These are phyloP conservation scores for Penicillium sp. DNA, from an alignment of 2,329 filamentous ascomycete species.

Conservation along the genomic window DNA sequence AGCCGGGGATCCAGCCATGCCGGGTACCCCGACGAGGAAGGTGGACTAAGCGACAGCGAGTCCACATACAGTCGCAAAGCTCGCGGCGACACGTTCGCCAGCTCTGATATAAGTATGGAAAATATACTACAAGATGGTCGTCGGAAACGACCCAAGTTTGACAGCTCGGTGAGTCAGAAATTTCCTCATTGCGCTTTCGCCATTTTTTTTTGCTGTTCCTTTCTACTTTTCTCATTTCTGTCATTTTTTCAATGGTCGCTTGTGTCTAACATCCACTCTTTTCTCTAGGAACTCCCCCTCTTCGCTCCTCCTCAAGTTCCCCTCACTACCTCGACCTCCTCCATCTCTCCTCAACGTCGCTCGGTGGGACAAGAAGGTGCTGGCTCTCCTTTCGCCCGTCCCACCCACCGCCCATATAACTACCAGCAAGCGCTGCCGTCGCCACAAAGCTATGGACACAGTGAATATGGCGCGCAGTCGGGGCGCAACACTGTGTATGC, in stretches of 20 bases:
- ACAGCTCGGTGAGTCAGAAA: constrained; percentile 83
- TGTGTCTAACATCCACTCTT: constrained; percentile 26
- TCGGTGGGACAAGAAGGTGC: constrained; percentile 72
- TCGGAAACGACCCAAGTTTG: constrained; percentile 90
- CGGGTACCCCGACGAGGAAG: constrained; percentile 71
- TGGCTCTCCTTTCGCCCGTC: constrained; percentile 73
- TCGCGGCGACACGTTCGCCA: constrained; percentile 84
- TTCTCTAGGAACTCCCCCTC: constrained; percentile 81
- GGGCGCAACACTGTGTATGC: constrained; percentile 59
- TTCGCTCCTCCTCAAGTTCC: constrained; percentile 95
- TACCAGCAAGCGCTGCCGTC: constrained; percentile 81
- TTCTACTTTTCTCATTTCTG: constrained; percentile 1
- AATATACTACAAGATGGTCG: constrained; percentile 98
- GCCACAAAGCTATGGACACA: constrained; percentile 75
- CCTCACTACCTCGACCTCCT: constrained; percentile 94
- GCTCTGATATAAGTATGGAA: constrained; percentile 95
- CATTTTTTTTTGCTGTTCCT: constrained; percentile 30
- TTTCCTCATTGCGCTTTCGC: constrained; percentile 14
- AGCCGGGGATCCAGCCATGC: constrained; percentile 68
- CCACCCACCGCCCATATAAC: constrained; percentile 78
- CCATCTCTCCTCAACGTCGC: constrained; percentile 88
- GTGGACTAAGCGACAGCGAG: constrained; percentile 87
- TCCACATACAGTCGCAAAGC: constrained; percentile 76
- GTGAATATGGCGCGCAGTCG: constrained; percentile 47
- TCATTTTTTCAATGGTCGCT: neutral